A percentile compares a stretch with the other conserved stretches of the same genome.
Evolutionary conservation across 257 asterid species (phyloP).

Genomic region (Fraxinus anomala): DNA sequence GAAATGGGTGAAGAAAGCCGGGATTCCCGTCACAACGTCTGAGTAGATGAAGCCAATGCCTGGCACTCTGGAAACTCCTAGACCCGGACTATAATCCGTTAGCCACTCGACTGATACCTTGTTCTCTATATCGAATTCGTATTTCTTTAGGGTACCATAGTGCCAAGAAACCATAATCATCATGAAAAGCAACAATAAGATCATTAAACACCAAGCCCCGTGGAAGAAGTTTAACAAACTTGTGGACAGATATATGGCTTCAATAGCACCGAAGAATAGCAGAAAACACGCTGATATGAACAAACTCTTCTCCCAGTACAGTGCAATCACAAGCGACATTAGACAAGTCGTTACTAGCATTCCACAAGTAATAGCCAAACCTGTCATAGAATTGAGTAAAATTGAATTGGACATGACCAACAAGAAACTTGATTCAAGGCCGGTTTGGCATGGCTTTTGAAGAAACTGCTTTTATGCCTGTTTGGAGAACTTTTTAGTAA

Average conservation of each 20-base stretch:
- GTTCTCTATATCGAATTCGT: conserved; percentile 72
- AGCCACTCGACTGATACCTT: conserved; percentile 84
- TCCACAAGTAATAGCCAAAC: conserved; percentile 66
- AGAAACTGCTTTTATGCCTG: too few relatives aligned
- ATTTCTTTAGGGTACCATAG: conserved; percentile 83
- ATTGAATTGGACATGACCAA: not conserved
- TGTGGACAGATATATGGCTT: conserved; percentile 60
- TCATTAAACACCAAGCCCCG: conserved; percentile 77
- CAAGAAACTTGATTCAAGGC: not conserved
- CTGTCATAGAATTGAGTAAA: conserved; percentile 38
- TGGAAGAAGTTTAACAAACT: conserved; percentile 56
- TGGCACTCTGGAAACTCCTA: conserved; percentile 74
- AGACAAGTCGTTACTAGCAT: conserved; percentile 86
- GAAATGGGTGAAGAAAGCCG: conserved; percentile 86
- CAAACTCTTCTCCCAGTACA: conserved; percentile 74
- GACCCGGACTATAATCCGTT: conserved; percentile 73
- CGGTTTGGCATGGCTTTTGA: too few relatives aligned
- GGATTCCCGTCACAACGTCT: conserved; percentile 70
- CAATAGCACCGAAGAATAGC: conserved; percentile 73
- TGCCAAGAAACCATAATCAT: conserved; percentile 84
- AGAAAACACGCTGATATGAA: conserved; percentile 52
- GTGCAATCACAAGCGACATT: conserved; percentile 82
- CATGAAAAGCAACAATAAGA: conserved; percentile 53
- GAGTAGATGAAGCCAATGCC: conserved; percentile 90
- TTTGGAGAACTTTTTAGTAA: too few relatives aligned